Conservation (phyloP, 345 rosid species). For the Chamaenerion angustifolium region DNA sequence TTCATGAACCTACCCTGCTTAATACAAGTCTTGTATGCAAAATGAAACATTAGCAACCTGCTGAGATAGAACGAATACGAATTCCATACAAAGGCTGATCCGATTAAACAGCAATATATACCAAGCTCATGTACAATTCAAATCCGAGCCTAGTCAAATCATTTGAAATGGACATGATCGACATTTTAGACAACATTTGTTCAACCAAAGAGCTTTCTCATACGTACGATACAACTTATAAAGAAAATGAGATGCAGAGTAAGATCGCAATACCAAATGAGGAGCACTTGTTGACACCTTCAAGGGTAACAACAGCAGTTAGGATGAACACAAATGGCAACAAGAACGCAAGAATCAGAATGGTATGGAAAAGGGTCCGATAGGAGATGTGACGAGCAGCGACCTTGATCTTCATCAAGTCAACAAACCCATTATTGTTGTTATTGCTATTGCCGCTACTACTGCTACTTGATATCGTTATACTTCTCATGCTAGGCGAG, state of each 20-base stretch:
- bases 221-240: not conserved
- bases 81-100: no score
- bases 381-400: slow-evolving; percentile 99
- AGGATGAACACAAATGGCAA: slow-evolving; percentile 98
- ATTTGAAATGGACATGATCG: no score
- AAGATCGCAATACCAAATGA: slow-evolving; percentile 51
- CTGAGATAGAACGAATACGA: no score
- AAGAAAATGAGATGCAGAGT: not conserved
- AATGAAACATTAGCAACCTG: no score
- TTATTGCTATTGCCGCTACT: slow-evolving; percentile 14
- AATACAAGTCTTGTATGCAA: no score
- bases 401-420: slow-evolving; percentile 99
- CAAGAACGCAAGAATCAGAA: slow-evolving; percentile 90
- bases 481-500: slow-evolving; percentile 99
- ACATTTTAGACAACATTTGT: not conserved
- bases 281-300: slow-evolving; percentile 99
- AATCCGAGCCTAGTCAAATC: no score
- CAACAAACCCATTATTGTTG: slow-evolving; percentile 79
- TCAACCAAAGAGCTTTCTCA: slow-evolving; percentile 12
- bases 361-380: slow-evolving; percentile 87
- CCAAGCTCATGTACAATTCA: no score
- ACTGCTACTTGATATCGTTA: slow-evolving; percentile 79
- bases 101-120: no score
- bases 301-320: slow-evolving; percentile 97
- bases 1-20: no score